phyloP scores from a whole-genome alignment of 768 basidiomycete species.

The Tephrocybe sp. region DNA sequence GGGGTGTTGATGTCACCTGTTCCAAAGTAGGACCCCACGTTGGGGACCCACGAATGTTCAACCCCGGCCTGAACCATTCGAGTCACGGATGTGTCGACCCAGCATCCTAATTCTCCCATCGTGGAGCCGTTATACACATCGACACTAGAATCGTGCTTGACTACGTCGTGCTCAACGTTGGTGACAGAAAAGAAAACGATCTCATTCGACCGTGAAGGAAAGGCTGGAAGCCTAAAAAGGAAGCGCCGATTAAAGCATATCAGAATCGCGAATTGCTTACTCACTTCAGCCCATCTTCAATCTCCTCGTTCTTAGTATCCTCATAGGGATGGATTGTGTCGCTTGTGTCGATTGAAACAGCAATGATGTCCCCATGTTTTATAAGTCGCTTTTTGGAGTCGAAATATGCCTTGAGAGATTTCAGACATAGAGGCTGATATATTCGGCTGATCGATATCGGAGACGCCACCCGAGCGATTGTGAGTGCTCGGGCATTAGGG shows the following conservation, averaged over 20 bases:
- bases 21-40: slow-evolving; percentile 46
- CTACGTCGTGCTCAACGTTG: slow-evolving; percentile 65
- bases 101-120: slow-evolving; percentile 78
- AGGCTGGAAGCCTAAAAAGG: slow-evolving; percentile 5
- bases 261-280: not conserved
- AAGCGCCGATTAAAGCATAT: not conserved
- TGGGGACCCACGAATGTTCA: slow-evolving; percentile 64
- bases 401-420: slow-evolving; percentile 66
- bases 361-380: slow-evolving; percentile 74
- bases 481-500: slow-evolving; percentile 68
- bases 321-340: slow-evolving; percentile 21
- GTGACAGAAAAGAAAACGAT: slow-evolving; percentile 79
- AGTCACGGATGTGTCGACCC: slow-evolving; percentile 74
- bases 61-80: slow-evolving; percentile 79
- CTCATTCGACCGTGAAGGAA: slow-evolving; percentile 36
- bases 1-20: slow-evolving; percentile 37
- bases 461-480: slow-evolving; percentile 80
- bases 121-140: slow-evolving; percentile 57
- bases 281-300: slow-evolving; percentile 24
- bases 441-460: slow-evolving; percentile 63
- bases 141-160: slow-evolving; percentile 31
- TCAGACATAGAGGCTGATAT: slow-evolving; percentile 63
- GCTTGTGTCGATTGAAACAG: slow-evolving; percentile 61
- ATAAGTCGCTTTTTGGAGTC: slow-evolving; percentile 52
- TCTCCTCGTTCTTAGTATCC: slow-evolving; percentile 21